These are phyloP conservation scores for Sphaerosporella brunnea DNA, from an alignment of 495 filamentous ascomycete genomes.

Conservation along the genomic window DNA sequence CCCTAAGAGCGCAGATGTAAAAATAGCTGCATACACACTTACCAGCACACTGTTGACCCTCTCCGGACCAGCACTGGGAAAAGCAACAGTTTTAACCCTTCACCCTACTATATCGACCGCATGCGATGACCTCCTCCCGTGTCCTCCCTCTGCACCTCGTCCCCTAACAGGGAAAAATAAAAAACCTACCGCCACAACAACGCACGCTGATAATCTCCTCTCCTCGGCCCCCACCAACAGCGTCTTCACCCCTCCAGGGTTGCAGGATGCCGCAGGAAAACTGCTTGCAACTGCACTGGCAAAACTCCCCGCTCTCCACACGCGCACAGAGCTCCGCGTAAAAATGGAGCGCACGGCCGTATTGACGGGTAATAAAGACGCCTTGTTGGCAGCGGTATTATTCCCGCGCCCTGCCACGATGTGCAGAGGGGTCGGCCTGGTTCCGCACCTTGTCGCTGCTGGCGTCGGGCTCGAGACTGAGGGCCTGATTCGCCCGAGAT, in stretches of 20 bases:
- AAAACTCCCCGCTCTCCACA: slow-evolving; percentile 8
- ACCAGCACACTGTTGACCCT: slow-evolving; percentile 17
- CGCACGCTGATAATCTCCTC: slow-evolving; percentile 19
- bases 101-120: slow-evolving; percentile 8
- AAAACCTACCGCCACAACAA: slow-evolving; percentile 5
- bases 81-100: slow-evolving; percentile 7
- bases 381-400: slow-evolving; percentile 22
- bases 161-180: neutral
- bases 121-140: slow-evolving; percentile 20
- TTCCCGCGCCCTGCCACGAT: slow-evolving; percentile 14
- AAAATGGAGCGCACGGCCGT: slow-evolving; percentile 22
- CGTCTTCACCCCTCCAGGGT: slow-evolving; percentile 5
- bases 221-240: neutral
- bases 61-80: slow-evolving; percentile 12
- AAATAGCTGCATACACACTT: slow-evolving; percentile 12
- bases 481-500: slow-evolving; percentile 19
- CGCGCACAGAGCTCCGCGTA: slow-evolving; percentile 17
- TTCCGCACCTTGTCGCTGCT: slow-evolving; percentile 17
- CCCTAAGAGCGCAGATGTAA: slow-evolving; percentile 10
- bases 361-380: slow-evolving; percentile 17
- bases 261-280: slow-evolving; percentile 7
- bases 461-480: slow-evolving; percentile 8
- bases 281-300: slow-evolving; percentile 15
- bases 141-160: neutral
- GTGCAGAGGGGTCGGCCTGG: slow-evolving; percentile 13